phyloP scores from a whole-genome alignment of 306 rosid species.

The Cucurbita pepo region DNA sequence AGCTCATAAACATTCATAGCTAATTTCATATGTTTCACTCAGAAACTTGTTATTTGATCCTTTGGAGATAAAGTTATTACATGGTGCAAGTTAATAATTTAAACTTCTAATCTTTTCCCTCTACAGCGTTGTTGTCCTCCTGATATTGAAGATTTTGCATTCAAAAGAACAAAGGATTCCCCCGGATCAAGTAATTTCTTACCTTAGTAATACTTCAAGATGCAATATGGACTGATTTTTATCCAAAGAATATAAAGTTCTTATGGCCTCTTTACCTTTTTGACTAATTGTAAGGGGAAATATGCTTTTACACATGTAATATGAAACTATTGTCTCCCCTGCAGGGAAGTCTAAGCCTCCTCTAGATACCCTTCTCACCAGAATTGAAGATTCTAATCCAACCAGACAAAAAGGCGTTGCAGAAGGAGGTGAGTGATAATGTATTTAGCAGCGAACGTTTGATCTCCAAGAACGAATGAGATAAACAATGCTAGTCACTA shows the following conservation, averaged over 20 bases:
- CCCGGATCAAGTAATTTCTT: slow-evolving; percentile 21
- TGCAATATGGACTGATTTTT: too few relatives aligned
- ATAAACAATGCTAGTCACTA: too few relatives aligned
- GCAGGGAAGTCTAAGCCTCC: slow-evolving; percentile 16
- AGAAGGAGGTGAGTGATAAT: not conserved
- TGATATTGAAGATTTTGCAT: slow-evolving; percentile 54
- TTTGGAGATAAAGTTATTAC: not conserved
- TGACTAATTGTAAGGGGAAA: not conserved
- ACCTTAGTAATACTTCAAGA: not conserved
- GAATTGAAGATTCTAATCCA: slow-evolving; percentile 8
- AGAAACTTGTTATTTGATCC: not conserved
- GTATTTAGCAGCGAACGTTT: too few relatives aligned
- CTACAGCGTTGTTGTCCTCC: slow-evolving; percentile 27
- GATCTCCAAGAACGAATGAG: too few relatives aligned
- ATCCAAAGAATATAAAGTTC: too few relatives aligned
- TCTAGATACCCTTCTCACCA: not conserved
- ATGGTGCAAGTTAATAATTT: not conserved
- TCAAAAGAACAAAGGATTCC: slow-evolving; percentile 20
- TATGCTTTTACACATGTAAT: not conserved
- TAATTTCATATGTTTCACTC: too few relatives aligned
- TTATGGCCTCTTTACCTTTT: too few relatives aligned
- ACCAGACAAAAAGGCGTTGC: slow-evolving; percentile 6
- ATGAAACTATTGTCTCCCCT: not conserved
- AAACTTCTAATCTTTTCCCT: not conserved
- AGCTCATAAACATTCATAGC: not conserved